A percentile compares a stretch with the other conserved stretches of the same genome.
phyloP scores from a whole-genome alignment of 176 grass and related monocot species.

The Ananas comosus region DNA sequence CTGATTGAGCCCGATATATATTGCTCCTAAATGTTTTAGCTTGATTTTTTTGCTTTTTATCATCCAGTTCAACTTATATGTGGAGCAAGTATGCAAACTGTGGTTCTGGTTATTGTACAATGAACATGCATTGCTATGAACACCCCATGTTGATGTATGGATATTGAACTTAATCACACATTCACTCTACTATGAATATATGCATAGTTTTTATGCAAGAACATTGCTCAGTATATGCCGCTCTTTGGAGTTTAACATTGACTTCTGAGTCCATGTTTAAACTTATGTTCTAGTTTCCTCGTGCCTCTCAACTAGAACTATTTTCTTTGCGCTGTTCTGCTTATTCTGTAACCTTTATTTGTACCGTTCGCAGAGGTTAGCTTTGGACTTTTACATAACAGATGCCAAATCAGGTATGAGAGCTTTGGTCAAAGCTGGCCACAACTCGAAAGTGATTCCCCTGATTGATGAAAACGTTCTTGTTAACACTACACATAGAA shows the following conservation, averaged over 20 bases:
- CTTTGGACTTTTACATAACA: conserved; percentile 95
- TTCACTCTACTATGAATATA: neutral
- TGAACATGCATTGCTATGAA: neutral
- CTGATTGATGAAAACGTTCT: conserved; percentile 66
- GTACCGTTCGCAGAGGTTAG: conserved; percentile 62
- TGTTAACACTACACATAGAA: conserved; percentile 50
- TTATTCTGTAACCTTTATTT: conserved; percentile 41
- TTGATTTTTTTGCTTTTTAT: too few species aligned
- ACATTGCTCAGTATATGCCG: too few species aligned
- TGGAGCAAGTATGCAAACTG: too few species aligned
- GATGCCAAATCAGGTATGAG: conserved; percentile 69
- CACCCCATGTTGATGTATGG: neutral
- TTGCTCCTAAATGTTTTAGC: conserved; percentile 5
- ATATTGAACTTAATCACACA: neutral
- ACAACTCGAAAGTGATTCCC: conserved; percentile 58
- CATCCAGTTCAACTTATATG: too few species aligned
- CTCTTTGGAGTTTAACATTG: too few species aligned
- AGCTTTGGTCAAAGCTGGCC: conserved; percentile 81
- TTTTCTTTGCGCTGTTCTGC: conserved; percentile 17
- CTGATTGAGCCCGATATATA: neutral
- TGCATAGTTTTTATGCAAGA: too few species aligned
- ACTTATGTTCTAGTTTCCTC: neutral
- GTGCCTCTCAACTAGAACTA: neutral
- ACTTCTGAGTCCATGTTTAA: too few species aligned
- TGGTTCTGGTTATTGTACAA: neutral